phyloP scores from a whole-genome alignment of 1,139 yeast species.

The Suhomyces coccinellae region DNA sequence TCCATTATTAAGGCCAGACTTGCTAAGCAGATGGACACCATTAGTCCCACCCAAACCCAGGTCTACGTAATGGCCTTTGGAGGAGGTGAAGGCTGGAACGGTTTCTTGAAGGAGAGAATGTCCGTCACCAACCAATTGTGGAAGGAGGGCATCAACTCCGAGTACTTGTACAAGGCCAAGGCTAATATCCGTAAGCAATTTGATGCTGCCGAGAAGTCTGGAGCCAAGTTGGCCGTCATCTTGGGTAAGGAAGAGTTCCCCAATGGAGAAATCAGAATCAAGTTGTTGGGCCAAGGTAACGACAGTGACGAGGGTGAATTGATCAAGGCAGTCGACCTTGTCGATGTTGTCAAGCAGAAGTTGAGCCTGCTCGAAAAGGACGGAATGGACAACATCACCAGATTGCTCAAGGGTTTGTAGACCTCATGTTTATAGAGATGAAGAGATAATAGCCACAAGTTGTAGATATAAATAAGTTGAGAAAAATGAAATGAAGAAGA shows the following conservation, averaged over 20 bases:
- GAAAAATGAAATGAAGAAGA: too few relatives aligned
- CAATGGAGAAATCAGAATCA: slow-evolving; percentile 79
- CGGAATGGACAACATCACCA: slow-evolving; percentile 58
- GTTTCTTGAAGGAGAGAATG: slow-evolving; percentile 91
- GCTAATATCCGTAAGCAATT: slow-evolving; percentile 95
- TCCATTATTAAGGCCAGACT: slow-evolving; percentile 82
- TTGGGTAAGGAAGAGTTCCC: slow-evolving; percentile 91
- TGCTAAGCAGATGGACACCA: slow-evolving; percentile 50
- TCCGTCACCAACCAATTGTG: slow-evolving; percentile 75
- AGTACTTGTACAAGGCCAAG: slow-evolving; percentile 86
- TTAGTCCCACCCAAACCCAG: slow-evolving; percentile 85
- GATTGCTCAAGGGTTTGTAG: slow-evolving; percentile 56
- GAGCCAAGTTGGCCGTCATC: slow-evolving; percentile 87
- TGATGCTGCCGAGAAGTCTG: slow-evolving; percentile 94
- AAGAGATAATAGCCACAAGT: too few relatives aligned
- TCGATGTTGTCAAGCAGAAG: slow-evolving; percentile 54
- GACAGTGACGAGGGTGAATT: slow-evolving; percentile 87
- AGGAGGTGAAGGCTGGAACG: slow-evolving; percentile 95
- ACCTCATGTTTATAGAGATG: too few relatives aligned
- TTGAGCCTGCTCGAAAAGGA: slow-evolving; percentile 44
- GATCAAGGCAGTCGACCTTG: slow-evolving; percentile 60
- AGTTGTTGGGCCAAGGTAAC: slow-evolving; percentile 84
- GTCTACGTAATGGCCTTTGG: slow-evolving; percentile 97
- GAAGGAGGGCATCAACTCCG: slow-evolving; percentile 87
- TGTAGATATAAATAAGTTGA: too few relatives aligned